Evolutionary conservation across 495 filamentous ascomycete species (phyloP).

Genomic region (Trichoderma parareesei): DNA sequence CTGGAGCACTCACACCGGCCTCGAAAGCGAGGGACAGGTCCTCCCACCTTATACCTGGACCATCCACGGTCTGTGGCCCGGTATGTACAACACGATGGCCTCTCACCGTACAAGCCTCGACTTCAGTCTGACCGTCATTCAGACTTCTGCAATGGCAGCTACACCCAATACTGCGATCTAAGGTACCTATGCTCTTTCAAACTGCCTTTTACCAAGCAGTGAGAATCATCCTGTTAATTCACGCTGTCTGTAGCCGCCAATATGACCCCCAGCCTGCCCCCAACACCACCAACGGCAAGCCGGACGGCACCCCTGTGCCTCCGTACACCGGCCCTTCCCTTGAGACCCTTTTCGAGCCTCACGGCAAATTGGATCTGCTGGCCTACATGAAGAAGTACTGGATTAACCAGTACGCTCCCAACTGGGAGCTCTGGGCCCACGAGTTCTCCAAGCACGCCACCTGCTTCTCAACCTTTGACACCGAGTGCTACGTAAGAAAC

Average conservation of each 20-base stretch:
- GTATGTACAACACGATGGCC: background rate
- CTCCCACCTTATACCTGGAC: slow-evolving; percentile 38
- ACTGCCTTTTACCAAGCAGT: background rate
- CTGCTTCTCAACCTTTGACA: slow-evolving; percentile 45
- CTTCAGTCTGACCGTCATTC: background rate
- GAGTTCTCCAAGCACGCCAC: slow-evolving; percentile 51
- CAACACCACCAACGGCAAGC: slow-evolving; percentile 40
- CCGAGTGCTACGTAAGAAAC: slow-evolving; percentile 34
- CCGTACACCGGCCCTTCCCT: slow-evolving; percentile 37
- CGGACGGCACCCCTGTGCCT: slow-evolving; percentile 34
- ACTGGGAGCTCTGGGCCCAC: slow-evolving; percentile 43
- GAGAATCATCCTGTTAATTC: background rate
- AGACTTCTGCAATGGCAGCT: slow-evolving; percentile 32
- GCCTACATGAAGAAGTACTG: slow-evolving; percentile 46
- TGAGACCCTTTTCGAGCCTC: slow-evolving; percentile 34
- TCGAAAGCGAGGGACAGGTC: slow-evolving; percentile 38
- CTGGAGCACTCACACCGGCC: slow-evolving; percentile 45
- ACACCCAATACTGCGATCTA: slow-evolving; percentile 49
- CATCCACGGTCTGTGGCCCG: slow-evolving; percentile 46
- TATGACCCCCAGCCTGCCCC: slow-evolving; percentile 43
- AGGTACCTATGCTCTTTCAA: slow-evolving; percentile 13
- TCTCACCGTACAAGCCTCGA: background rate
- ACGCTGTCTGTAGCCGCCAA: slow-evolving; percentile 26
- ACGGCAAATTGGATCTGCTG: slow-evolving; percentile 39
- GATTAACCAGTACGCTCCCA: slow-evolving; percentile 35